Evolutionary conservation across 176 grass and related monocot genomes (phyloP), one percentile per base, ranked within the genome.

Genomic region (Carex littledalei): DNA sequence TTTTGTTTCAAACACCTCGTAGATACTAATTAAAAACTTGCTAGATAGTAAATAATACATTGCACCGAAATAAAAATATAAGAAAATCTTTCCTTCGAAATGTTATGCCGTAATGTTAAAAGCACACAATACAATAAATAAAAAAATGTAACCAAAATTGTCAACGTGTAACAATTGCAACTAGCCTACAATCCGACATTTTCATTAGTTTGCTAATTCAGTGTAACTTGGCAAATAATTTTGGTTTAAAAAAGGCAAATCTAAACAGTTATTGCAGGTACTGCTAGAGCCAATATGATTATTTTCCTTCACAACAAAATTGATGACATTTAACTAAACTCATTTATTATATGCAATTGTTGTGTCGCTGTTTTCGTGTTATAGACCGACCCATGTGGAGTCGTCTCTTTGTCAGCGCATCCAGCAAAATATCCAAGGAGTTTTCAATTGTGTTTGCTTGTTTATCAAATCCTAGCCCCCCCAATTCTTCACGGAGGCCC

Each of bases 321-420:
- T 54, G 49, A 55, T 56, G 50, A 55, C 74, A 78, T 17, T 24
- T 54, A 13, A 56, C 3, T 16, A 3, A 78, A 32, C 5, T 56
- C 21, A 78, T 79, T 47, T 74, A 18, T 72, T 88, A 94, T 84
- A 92, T 92, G 91, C 91, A 98, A 69, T 95, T 91, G 52, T 89
- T 91, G 67, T 93, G 84, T 60, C 93, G 91, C 84, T 89, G 67
- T 85, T 84, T 98, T 15, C 95, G 84, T 35, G 84, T 89, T 58
- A 98, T 87, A 32, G 95, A 98, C 67, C 95, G 79, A 3, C 95
- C 95, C 59, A 90, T 84, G 5, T 93, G 89, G 84, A 93, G 37
- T 26, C 95, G 95, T 43, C 95, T 88, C 3, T 50, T 49, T 14
- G 88, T 93, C 8, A 98, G 91, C 39, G 91, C 88, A 85, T 92